Percentiles rank a stretch among this genome's conserved stretches.
phyloP scores from a whole-genome alignment of 495 filamentous ascomycete genomes.

The Daldinia loculata region DNA sequence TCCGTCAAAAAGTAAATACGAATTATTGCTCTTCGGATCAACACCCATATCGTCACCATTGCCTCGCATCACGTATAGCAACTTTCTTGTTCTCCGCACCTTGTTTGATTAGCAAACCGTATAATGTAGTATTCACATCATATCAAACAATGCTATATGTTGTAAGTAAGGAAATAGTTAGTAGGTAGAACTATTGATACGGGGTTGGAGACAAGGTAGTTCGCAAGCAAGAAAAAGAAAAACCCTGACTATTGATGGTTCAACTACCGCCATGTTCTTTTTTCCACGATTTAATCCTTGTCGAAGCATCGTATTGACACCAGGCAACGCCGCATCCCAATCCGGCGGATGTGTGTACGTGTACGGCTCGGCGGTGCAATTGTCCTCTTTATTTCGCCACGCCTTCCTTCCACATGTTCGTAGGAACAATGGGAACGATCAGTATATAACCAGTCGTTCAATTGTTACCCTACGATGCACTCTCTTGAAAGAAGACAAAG shows the following conservation, averaged over 20 bases:
- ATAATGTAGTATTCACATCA: not conserved
- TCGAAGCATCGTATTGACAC: constrained; percentile 22
- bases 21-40: not conserved
- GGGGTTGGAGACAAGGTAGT: not conserved
- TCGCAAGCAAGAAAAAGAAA: not conserved
- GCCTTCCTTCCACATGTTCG: not conserved
- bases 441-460: not conserved
- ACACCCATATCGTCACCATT: not conserved
- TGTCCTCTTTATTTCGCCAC: not conserved
- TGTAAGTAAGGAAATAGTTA: constrained; percentile 2
- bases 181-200: constrained; percentile 9
- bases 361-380: constrained; percentile 1
- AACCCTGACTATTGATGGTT: not conserved
- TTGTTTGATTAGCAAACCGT: not conserved
- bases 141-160: constrained; percentile 3
- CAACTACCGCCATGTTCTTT: not conserved
- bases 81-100: not conserved
- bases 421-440: not conserved
- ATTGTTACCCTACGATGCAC: not conserved
- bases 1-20: not conserved
- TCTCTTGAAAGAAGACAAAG: not conserved
- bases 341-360: constrained; percentile 2
- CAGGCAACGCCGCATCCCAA: constrained; percentile 12
- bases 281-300: constrained; percentile 41
- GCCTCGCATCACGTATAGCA: not conserved